These are phyloP conservation scores for Pyrus pyrifolia DNA, from an alignment of 306 rosid species.

Conservation along the genomic window DNA sequence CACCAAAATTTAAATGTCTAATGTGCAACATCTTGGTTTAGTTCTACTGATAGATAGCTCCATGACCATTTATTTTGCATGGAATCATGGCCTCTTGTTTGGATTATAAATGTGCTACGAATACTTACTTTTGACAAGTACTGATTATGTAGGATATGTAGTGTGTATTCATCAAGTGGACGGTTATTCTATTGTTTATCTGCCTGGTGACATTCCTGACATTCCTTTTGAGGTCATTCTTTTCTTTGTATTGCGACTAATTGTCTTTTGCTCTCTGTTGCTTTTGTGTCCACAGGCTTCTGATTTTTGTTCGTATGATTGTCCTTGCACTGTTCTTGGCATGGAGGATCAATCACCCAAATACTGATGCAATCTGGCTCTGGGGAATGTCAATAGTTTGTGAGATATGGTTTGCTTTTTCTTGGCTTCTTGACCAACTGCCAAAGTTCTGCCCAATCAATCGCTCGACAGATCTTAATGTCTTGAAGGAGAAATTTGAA, in stretches of 20 bases:
- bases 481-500: conserved; percentile 86
- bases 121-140: neutral
- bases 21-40: neutral
- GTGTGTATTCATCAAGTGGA: neutral
- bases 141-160: neutral
- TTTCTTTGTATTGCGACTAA: neutral
- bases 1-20: neutral
- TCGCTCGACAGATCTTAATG: conserved; percentile 80
- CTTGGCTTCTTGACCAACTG: conserved; percentile 94
- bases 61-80: neutral
- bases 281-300: conserved; percentile 54
- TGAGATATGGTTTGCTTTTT: conserved; percentile 96
- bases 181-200: neutral
- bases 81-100: neutral
- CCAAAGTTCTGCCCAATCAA: conserved; percentile 86
- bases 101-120: neutral
- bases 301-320: conserved; percentile 57
- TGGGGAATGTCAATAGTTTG: conserved; percentile 98
- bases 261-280: conserved; percentile 5
- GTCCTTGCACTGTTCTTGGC: conserved; percentile 62
- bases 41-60: neutral
- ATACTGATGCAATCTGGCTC: conserved; percentile 79
- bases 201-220: neutral
- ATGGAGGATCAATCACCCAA: conserved; percentile 73
- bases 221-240: conserved; percentile 1